A percentile compares a stretch with the other conserved stretches of the same genome.
Evolutionary conservation across 805 yeast species (phyloP).

Genomic region (Candida quercuum): DNA sequence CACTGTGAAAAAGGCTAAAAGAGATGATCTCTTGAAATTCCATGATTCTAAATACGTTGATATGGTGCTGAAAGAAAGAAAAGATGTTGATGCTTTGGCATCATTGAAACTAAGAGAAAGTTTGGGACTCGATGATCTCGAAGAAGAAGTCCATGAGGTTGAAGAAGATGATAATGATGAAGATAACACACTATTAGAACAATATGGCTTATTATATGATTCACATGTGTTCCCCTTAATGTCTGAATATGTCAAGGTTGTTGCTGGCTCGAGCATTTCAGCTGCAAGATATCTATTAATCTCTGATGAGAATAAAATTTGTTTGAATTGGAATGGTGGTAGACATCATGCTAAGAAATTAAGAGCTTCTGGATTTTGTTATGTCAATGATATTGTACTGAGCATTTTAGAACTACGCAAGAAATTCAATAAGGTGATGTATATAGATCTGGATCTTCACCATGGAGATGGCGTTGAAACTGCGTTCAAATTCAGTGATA

Average conservation of each 20-base stretch:
- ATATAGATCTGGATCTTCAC: conserved; percentile 70
- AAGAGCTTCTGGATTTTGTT: conserved; percentile 66
- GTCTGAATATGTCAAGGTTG: conserved; percentile 39
- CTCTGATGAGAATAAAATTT: conserved; percentile 23
- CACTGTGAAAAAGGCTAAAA: conserved; percentile 24
- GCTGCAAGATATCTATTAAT: conserved; percentile 35
- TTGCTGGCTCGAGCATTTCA: conserved; percentile 55
- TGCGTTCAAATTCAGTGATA: conserved; percentile 52
- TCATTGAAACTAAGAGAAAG: neutral
- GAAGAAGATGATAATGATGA: conserved; percentile 4
- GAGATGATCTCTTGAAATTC: conserved; percentile 38
- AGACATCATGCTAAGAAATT: conserved; percentile 60
- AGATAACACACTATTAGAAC: conserved; percentile 15
- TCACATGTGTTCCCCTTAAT: conserved; percentile 58
- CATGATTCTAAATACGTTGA: conserved; percentile 43
- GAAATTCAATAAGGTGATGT: conserved; percentile 41
- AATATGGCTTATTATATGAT: conserved; percentile 52
- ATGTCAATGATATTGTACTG: conserved; percentile 62
- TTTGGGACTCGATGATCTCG: neutral
- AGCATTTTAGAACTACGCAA: conserved; percentile 47
- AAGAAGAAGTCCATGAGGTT: conserved; percentile 4
- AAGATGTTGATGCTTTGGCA: conserved; percentile 8
- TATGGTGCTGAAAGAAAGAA: conserved; percentile 28
- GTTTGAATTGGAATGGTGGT: conserved; percentile 77
- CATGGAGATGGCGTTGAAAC: conserved; percentile 78